Percentiles rank a stretch among this genome's conserved stretches.
These are phyloP conservation scores for Fraxinus quadrangulata DNA, from an alignment of 257 asterid species.

Conservation along the genomic window DNA sequence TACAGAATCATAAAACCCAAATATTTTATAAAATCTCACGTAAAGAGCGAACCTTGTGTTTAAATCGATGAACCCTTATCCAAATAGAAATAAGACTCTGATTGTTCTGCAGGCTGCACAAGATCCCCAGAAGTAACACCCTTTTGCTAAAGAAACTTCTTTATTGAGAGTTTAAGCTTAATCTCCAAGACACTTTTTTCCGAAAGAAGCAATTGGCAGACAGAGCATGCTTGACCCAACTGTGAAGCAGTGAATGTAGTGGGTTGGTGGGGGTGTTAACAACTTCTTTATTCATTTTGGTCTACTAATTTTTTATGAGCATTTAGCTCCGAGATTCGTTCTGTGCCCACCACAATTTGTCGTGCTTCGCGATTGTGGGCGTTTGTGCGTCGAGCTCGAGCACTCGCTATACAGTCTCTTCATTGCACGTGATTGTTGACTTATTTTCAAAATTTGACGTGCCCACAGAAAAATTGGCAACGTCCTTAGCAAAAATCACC, in stretches of 20 bases:
- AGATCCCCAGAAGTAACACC: background rate
- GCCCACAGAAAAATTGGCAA: no score
- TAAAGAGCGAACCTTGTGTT: conserved; percentile 18
- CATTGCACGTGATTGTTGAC: background rate
- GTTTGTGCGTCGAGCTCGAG: no score
- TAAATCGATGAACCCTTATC: conserved; percentile 7
- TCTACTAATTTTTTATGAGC: conserved; percentile 1
- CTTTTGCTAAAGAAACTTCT: conserved; percentile 7
- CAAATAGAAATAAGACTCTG: conserved; percentile 7
- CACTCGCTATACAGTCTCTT: background rate
- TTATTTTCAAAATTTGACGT: no score
- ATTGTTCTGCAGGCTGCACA: background rate
- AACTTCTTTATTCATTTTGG: background rate
- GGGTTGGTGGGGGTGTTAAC: background rate
- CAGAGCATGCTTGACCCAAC: background rate
- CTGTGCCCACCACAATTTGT: conserved; percentile 25
- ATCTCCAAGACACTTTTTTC: background rate
- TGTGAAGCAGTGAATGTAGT: background rate
- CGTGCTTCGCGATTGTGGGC: background rate
- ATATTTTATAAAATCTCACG: background rate
- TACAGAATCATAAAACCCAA: background rate
- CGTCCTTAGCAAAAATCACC: no score
- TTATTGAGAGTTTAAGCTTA: conserved; percentile 14
- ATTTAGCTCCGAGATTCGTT: conserved; percentile 28
- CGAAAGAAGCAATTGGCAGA: background rate